These are phyloP conservation scores for Tricholoma bakamatsutake DNA, from an alignment of 768 basidiomycete genomes.

Conservation along the genomic window DNA sequence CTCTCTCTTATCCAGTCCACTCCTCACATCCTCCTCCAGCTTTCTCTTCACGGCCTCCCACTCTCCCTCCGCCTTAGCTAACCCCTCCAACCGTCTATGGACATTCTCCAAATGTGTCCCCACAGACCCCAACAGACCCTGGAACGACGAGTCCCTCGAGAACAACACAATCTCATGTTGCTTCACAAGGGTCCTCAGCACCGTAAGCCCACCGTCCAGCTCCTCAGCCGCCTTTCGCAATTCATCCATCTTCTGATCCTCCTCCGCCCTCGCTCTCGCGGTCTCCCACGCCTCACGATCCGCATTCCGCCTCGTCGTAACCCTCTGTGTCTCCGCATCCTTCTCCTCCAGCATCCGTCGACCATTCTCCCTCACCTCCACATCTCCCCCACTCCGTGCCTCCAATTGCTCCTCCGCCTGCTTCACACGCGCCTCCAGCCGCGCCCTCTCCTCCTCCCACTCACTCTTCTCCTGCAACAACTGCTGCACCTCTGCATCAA, in stretches of 20 bases:
- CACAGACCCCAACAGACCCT: constrained; percentile 43
- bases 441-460: constrained; percentile 45
- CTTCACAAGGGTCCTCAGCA: constrained; percentile 47
- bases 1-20: constrained; percentile 41
- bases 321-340: constrained; percentile 29
- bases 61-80: constrained; percentile 38
- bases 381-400: constrained; percentile 32
- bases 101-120: constrained; percentile 47
- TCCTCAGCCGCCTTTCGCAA: constrained; percentile 39
- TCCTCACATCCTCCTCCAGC: constrained; percentile 45
- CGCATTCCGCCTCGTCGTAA: constrained; percentile 34
- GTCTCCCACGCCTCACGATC: constrained; percentile 47
- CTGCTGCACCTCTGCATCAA: constrained; percentile 41
- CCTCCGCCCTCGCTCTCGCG: constrained; percentile 43
- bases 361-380: constrained; percentile 32
- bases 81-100: constrained; percentile 36
- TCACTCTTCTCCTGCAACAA: constrained; percentile 42
- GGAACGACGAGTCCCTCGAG: constrained; percentile 44
- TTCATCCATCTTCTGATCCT: constrained; percentile 44
- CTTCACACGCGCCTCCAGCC: constrained; percentile 34
- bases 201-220: constrained; percentile 42
- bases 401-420: constrained; percentile 34
- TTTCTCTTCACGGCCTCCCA: constrained; percentile 40
- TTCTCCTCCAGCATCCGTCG: constrained; percentile 34
- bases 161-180: constrained; percentile 52